These are phyloP conservation scores for Ustulina deusta DNA, from an alignment of 2,329 filamentous ascomycete genomes.

Conservation along the genomic window DNA sequence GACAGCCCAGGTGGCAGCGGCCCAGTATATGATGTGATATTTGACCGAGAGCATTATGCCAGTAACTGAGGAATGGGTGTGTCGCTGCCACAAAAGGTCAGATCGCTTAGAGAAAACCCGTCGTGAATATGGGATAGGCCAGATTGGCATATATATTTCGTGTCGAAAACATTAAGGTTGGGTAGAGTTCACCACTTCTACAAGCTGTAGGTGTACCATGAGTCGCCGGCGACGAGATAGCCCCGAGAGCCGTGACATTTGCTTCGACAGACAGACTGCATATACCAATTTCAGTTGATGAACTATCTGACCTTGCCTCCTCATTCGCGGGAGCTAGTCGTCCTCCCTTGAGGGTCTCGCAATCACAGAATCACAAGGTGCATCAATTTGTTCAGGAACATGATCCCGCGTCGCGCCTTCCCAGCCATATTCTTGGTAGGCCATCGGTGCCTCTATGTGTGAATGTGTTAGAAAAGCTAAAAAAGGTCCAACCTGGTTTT, in stretches of 20 bases:
- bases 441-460: too few species aligned
- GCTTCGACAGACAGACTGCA: background rate
- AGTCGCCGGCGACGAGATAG: too few species aligned
- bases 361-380: too few species aligned
- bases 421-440: too few species aligned
- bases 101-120: conserved; percentile 2
- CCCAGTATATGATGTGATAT: conserved; percentile 21
- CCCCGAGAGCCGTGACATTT: background rate
- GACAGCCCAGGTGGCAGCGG: conserved; percentile 6
- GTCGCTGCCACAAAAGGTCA: conserved; percentile 2
- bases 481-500: background rate
- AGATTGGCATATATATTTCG: conserved; percentile 6
- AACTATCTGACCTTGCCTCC: too few species aligned
- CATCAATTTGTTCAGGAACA: too few species aligned
- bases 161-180: background rate
- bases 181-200: conserved; percentile 14
- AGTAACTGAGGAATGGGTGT: conserved; percentile 1
- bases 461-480: too few species aligned
- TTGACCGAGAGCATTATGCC: conserved; percentile 16
- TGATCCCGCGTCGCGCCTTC: too few species aligned
- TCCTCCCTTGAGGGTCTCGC: too few species aligned
- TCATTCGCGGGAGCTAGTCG: too few species aligned
- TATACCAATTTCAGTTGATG: too few species aligned
- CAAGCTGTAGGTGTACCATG: background rate
- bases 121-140: conserved; percentile 3